These are phyloP conservation scores for Croton setiger DNA, from an alignment of 441 rosid genomes.

Conservation along the genomic window DNA sequence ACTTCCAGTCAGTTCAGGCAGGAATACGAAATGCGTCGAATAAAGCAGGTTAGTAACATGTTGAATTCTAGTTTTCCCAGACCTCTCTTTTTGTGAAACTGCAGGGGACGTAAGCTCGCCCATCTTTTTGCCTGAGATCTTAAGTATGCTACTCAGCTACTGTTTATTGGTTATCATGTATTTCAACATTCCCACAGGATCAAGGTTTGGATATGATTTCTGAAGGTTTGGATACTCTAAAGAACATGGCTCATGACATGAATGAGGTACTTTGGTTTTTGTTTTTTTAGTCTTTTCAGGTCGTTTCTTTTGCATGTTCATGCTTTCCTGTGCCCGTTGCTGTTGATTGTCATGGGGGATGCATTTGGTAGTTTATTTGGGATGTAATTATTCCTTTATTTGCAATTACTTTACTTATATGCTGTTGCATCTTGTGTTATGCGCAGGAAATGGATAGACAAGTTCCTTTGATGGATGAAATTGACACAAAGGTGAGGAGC, in stretches of 20 bases:
- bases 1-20: constrained; percentile 72
- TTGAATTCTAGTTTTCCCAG: constrained; percentile 18
- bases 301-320: not conserved
- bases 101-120: not conserved
- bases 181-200: constrained; percentile 47
- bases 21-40: constrained; percentile 89
- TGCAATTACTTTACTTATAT: not conserved
- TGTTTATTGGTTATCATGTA: constrained; percentile 1
- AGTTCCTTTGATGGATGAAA: constrained; percentile 97
- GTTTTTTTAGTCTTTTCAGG: not conserved
- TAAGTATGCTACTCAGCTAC: not conserved
- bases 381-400: constrained; percentile 11
- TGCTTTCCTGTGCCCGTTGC: not conserved
- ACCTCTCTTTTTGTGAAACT: not conserved
- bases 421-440: constrained; percentile 21
- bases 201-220: constrained; percentile 93
- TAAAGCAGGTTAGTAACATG: constrained; percentile 60
- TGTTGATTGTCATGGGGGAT: not conserved
- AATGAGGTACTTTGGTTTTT: constrained; percentile 53
- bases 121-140: not conserved
- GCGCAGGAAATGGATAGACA: constrained; percentile 91
- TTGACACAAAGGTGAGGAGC: constrained; percentile 69
- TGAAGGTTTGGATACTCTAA: constrained; percentile 86
- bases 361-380: not conserved
- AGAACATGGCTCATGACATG: constrained; percentile 93